phyloP scores from a whole-genome alignment of 345 rosid species.

The Eucalyptus curtisii region DNA sequence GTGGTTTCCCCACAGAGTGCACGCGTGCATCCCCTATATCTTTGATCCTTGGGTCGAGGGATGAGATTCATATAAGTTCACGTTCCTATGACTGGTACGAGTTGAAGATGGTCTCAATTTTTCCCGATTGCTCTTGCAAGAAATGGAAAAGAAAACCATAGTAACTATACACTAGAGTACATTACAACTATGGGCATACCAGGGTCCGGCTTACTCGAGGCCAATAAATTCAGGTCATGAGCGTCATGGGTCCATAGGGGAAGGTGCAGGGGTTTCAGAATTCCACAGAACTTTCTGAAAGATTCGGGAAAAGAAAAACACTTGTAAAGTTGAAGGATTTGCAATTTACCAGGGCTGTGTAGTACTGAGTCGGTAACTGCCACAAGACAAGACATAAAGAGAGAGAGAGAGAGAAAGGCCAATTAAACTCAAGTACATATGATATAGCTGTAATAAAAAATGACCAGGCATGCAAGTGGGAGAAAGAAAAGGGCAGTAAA shows the following conservation, averaged over 20 bases:
- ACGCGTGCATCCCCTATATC: not conserved
- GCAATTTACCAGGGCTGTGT: conserved; percentile 73
- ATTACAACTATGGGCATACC: not conserved
- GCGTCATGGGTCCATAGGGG: not conserved
- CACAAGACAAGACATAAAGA: not conserved
- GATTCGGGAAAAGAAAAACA: not conserved
- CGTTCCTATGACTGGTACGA: not conserved
- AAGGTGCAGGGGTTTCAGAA: not conserved
- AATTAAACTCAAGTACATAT: not conserved
- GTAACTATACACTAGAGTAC: not conserved
- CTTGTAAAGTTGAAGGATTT: not conserved
- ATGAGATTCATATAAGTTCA: rapidly evolving
- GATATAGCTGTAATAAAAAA: not conserved
- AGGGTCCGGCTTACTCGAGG: not conserved
- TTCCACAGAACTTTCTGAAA: not conserved
- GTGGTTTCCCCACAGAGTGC: rapidly evolving
- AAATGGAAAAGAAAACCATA: not conserved
- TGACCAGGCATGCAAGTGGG: not conserved
- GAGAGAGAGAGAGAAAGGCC: not conserved
- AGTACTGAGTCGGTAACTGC: conserved; percentile 95
- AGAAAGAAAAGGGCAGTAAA: not conserved
- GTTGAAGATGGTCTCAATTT: not conserved
- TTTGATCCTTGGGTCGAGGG: not conserved
- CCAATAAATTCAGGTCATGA: not conserved
- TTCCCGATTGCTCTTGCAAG: not conserved